A percentile compares a stretch with the other conserved stretches of the same genome.
Conservation (phyloP, 1,284 basidiomycete species). For the Cryptococcus depauperatus region DNA sequence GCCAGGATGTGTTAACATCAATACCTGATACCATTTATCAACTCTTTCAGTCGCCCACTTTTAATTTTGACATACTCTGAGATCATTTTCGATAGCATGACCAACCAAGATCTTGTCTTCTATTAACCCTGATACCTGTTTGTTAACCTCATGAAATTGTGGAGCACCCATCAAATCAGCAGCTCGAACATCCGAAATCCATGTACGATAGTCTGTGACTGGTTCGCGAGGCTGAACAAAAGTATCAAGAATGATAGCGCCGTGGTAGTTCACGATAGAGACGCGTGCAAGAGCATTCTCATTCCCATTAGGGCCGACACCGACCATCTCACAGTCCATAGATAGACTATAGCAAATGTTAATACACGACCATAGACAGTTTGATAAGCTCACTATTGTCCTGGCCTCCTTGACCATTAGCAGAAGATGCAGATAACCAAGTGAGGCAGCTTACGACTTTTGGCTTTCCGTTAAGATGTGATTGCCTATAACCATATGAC, state of each 20-base stretch:
- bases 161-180: slow-evolving; percentile 71
- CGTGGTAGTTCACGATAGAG: slow-evolving; percentile 84
- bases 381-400: not conserved
- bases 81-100: slow-evolving; percentile 86
- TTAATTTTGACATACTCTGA: slow-evolving; percentile 54
- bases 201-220: slow-evolving; percentile 89
- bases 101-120: slow-evolving; percentile 81
- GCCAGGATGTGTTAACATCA: slow-evolving; percentile 83
- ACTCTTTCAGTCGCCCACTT: not conserved
- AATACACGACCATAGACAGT: not conserved
- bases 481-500: slow-evolving; percentile 3
- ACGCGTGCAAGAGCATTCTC: slow-evolving; percentile 84
- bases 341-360: slow-evolving; percentile 17
- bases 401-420: not conserved
- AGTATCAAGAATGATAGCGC: slow-evolving; percentile 68
- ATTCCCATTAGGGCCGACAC: slow-evolving; percentile 70
- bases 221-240: slow-evolving; percentile 81
- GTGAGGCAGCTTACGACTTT: not conserved
- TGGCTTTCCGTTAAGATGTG: not conserved
- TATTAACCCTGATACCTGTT: slow-evolving; percentile 66
- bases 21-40: slow-evolving; percentile 50
- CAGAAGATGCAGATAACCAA: not conserved
- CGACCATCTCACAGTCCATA: slow-evolving; percentile 70
- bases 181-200: slow-evolving; percentile 77
- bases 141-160: slow-evolving; percentile 71